Percentiles rank a stretch among this genome's conserved stretches.
Evolutionary conservation across 2,329 filamentous ascomycete species (phyloP).

Genomic region (Pseudocercospora fijiensis): DNA sequence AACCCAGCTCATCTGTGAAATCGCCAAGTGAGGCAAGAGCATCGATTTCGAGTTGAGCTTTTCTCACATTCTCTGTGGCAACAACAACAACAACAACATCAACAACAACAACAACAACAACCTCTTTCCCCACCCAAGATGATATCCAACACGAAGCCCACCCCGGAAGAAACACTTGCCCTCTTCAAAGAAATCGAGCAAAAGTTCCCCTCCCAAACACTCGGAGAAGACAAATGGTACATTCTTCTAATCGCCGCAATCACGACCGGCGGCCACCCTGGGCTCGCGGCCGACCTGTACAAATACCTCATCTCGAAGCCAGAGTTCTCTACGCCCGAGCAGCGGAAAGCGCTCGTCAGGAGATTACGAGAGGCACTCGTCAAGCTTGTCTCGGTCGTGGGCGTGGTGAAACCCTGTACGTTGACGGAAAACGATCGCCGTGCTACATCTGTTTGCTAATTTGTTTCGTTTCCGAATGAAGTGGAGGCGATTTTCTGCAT

Average conservation of each 20-base stretch:
- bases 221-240: constrained; percentile 50
- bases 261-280: constrained; percentile 53
- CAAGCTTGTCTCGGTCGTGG: constrained; percentile 58
- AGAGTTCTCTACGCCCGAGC: constrained; percentile 44
- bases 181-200: constrained; percentile 47
- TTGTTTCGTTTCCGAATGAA: constrained; percentile 48
- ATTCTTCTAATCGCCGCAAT: constrained; percentile 43
- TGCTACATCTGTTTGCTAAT: no score
- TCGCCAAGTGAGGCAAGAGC: neutral
- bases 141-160: constrained; percentile 38
- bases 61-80: no score
- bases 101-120: no score
- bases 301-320: constrained; percentile 54
- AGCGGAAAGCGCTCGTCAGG: constrained; percentile 51
- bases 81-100: no score
- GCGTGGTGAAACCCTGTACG: constrained; percentile 58
- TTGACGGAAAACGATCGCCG: no score
- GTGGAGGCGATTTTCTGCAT: constrained; percentile 62
- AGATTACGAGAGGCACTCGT: constrained; percentile 59
- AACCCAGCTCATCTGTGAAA: neutral
- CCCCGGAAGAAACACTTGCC: constrained; percentile 41
- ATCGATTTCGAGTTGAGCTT: neutral
- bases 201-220: constrained; percentile 44
- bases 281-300: constrained; percentile 56
- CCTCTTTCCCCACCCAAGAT: neutral